These are phyloP conservation scores for Crepidotus sp. DNA, from an alignment of 1,284 basidiomycete genomes.

Conservation along the genomic window DNA sequence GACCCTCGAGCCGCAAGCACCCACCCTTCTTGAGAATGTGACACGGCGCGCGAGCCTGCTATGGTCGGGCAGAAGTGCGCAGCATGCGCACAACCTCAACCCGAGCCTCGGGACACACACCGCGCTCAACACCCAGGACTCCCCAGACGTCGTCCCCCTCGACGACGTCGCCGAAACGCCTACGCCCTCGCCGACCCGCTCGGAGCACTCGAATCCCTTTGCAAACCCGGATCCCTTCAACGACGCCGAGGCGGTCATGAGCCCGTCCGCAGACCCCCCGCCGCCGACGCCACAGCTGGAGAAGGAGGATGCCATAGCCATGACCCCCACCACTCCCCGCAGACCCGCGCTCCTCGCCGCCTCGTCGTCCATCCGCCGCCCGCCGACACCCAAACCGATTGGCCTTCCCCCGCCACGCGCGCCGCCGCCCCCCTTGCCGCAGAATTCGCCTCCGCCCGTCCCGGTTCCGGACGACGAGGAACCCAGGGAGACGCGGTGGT, in stretches of 20 bases:
- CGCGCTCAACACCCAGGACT: constrained; percentile 41
- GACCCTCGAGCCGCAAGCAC: constrained; percentile 20
- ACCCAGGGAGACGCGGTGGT: constrained; percentile 48
- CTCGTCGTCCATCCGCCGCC: constrained; percentile 20
- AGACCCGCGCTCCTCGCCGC: constrained; percentile 17
- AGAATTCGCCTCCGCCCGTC: constrained; percentile 30
- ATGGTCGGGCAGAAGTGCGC: constrained; percentile 30
- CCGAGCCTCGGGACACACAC: constrained; percentile 30
- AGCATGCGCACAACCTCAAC: constrained; percentile 23
- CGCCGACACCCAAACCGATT: constrained; percentile 45
- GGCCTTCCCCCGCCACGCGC: constrained; percentile 48
- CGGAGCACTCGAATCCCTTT: constrained; percentile 18
- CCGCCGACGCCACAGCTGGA: constrained; percentile 18
- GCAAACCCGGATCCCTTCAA: constrained; percentile 15
- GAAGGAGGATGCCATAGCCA: constrained; percentile 14
- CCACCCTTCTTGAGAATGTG: constrained; percentile 47
- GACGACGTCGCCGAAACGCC: constrained; percentile 39
- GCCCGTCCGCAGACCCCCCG: constrained; percentile 44
- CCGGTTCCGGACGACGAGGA: constrained; percentile 25
- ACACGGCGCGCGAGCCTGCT: constrained; percentile 49
- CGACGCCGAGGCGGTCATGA: constrained; percentile 26
- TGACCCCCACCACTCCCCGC: constrained; percentile 5
- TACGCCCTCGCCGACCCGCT: constrained; percentile 33
- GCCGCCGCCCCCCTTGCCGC: constrained; percentile 41
- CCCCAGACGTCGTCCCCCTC: constrained; percentile 35